Base-by-base conservation (phyloP, 1,139 yeast species). In the Geotrichum bryndzae region DNA sequence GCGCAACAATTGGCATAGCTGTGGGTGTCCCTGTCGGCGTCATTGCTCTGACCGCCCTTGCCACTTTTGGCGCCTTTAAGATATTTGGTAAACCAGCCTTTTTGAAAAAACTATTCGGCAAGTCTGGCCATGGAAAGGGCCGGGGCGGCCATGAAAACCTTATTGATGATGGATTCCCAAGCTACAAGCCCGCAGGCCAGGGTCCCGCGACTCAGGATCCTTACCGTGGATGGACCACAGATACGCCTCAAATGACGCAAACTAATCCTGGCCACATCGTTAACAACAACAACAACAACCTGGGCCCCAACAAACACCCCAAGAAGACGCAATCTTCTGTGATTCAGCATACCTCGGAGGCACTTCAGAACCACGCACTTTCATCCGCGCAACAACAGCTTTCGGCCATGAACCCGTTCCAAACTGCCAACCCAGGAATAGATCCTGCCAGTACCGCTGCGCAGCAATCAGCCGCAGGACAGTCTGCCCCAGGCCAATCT, bases 1-100 rank as follows among this genome's bases (percentile, higher is more conserved):
- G 65, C 8, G 62, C 66, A 8, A 63, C 58, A 31, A 63, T 63
- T 10, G 66, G 65, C 6, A 64, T 64, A 13, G 66, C 65, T 8
- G 66, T 63, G n/a, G 66, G 58, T 15, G 63, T 62, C 1, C 65
- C 66, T 1, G 64, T 63, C 10, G 66, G 60, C 5, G 57, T 54
- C 8, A 58, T 63, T n/a, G 64, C 61, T 8, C 23, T 62, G 1
- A 31, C 56, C 15, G 62, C 59, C 7, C 51, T 58, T 10, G 38
- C 38, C 13, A 25, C 38, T 35, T 52, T 29, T 38, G 45, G 25
- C 11, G 54, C 45, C 13, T 52, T 29, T 18, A 52, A 23, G 4
- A 25, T 23, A 5, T 54, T 54, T 25, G 25, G 41, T 13, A 35
- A 35, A 35, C 41, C 41, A 6, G 11, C 13, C 3, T 35, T 35